A percentile compares a stretch with the other conserved stretches of the same genome.
These are phyloP conservation scores for Exophiala bonariae DNA, from an alignment of 2,329 filamentous ascomycete genomes.

Conservation along the genomic window DNA sequence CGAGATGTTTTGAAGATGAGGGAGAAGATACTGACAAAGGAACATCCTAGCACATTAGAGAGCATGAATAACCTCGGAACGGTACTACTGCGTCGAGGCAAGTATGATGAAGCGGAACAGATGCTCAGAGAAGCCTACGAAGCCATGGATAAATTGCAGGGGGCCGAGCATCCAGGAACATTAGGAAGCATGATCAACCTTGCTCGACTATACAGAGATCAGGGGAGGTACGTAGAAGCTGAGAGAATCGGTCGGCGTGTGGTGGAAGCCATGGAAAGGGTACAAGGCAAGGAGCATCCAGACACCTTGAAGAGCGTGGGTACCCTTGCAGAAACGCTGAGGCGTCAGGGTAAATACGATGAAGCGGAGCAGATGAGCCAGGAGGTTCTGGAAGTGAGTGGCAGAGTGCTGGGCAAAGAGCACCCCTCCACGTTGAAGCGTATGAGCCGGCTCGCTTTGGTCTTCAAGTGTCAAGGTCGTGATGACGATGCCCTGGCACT, in stretches of 20 bases:
- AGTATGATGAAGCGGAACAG: constrained; percentile 20
- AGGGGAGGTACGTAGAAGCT: constrained; percentile 25
- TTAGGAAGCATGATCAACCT: constrained; percentile 24
- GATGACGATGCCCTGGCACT: constrained; percentile 27
- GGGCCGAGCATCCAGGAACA: constrained; percentile 23
- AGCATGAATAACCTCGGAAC: constrained; percentile 23
- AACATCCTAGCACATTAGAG: constrained; percentile 24
- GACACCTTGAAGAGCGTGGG: constrained; percentile 27
- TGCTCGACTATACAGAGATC: constrained; percentile 3
- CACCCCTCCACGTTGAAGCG: constrained; percentile 28
- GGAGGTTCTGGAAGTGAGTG: constrained; percentile 10
- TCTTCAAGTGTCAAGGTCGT: constrained; percentile 12
- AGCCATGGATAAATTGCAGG: constrained; percentile 10
- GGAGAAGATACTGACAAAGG: constrained; percentile 15
- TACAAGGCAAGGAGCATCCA: constrained; percentile 28
- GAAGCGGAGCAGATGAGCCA: constrained; percentile 20
- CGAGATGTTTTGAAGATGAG: constrained; percentile 5
- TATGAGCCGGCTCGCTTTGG: constrained; percentile 21
- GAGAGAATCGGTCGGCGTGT: constrained; percentile 7
- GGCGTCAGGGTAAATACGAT: constrained; percentile 20
- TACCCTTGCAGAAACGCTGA: constrained; percentile 14
- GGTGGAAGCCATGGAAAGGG: constrained; percentile 16
- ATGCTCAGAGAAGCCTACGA: constrained; percentile 9
- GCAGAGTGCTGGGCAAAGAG: constrained; percentile 24
- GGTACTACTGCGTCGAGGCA: constrained; percentile 14